Percentiles rank a stretch among this genome's conserved stretches.
These are phyloP conservation scores for Silene coronaria DNA, from an alignment of 179 eudicot genomes.

Conservation along the genomic window DNA sequence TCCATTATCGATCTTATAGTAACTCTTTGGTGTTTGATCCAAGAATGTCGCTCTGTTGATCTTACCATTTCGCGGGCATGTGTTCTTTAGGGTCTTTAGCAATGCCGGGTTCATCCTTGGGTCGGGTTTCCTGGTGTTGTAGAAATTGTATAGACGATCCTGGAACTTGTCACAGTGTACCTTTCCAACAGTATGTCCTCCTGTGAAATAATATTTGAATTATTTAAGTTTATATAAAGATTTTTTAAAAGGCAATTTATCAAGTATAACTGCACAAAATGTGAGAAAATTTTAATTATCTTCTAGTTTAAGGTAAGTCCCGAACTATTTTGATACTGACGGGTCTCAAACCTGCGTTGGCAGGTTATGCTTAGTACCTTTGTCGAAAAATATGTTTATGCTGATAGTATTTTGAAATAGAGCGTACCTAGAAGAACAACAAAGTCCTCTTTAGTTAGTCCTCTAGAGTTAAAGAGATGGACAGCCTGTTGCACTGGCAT, in stretches of 20 bases:
- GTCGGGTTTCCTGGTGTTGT: conserved; percentile 25
- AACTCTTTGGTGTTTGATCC: conserved; percentile 29
- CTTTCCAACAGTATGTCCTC: conserved; percentile 40
- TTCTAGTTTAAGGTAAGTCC: no score
- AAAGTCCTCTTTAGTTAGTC: conserved; percentile 30
- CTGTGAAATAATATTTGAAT: conserved; percentile 6
- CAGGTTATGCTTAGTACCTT: background rate
- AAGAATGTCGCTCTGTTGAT: conserved; percentile 17
- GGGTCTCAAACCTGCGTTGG: no score
- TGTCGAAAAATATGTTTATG: background rate
- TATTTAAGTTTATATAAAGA: background rate
- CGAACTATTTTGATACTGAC: no score
- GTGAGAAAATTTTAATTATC: background rate
- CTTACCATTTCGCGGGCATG: conserved; percentile 25
- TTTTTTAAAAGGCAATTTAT: no score
- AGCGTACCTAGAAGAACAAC: conserved; percentile 18
- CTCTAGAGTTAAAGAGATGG: conserved; percentile 20
- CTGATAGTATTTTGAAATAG: background rate
- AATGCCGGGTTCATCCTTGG: conserved; percentile 25
- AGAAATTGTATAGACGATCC: conserved; percentile 27
- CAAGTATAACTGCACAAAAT: background rate
- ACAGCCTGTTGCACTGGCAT: conserved; percentile 18
- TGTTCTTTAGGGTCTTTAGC: conserved; percentile 14
- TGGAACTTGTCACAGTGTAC: conserved; percentile 34
- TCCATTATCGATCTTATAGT: conserved; percentile 16